Evolutionary conservation across 2,329 filamentous ascomycete species (phyloP).

Genomic region (Colletotrichum sidae): DNA sequence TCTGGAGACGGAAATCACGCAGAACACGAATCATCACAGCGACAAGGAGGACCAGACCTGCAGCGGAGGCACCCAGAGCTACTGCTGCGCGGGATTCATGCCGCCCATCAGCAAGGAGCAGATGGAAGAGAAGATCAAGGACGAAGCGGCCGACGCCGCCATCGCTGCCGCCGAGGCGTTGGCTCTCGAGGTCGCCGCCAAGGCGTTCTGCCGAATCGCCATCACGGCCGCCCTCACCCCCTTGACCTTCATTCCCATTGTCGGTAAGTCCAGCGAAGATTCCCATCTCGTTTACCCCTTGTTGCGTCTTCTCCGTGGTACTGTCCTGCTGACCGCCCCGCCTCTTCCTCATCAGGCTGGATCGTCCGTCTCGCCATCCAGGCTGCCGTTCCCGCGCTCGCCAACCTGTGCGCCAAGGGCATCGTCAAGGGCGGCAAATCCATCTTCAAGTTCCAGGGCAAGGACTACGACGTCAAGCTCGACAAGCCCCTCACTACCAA

Average conservation of each 20-base stretch:
- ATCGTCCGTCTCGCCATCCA: neutral
- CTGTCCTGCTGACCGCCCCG: no score
- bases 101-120: slow-evolving; percentile 39
- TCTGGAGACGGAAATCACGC: slow-evolving; percentile 44
- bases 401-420: neutral
- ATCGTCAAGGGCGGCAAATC: slow-evolving; percentile 1
- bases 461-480: slow-evolving; percentile 23
- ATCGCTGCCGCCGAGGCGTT: slow-evolving; percentile 43
- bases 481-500: slow-evolving; percentile 20
- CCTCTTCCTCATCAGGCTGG: no score
- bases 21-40: slow-evolving; percentile 43
- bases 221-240: slow-evolving; percentile 41
- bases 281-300: no score
- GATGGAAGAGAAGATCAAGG: slow-evolving; percentile 39
- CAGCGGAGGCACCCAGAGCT: slow-evolving; percentile 44
- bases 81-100: slow-evolving; percentile 47
- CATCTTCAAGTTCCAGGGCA: slow-evolving; percentile 12
- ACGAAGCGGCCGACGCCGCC: slow-evolving; percentile 43
- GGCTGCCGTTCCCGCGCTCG: no score
- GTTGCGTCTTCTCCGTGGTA: no score
- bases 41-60: slow-evolving; percentile 46
- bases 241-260: slow-evolving; percentile 22
- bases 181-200: slow-evolving; percentile 48
- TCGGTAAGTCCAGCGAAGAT: neutral
- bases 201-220: slow-evolving; percentile 48